phyloP scores from a whole-genome alignment of 345 rosid species.

The Murraya paniculata region DNA sequence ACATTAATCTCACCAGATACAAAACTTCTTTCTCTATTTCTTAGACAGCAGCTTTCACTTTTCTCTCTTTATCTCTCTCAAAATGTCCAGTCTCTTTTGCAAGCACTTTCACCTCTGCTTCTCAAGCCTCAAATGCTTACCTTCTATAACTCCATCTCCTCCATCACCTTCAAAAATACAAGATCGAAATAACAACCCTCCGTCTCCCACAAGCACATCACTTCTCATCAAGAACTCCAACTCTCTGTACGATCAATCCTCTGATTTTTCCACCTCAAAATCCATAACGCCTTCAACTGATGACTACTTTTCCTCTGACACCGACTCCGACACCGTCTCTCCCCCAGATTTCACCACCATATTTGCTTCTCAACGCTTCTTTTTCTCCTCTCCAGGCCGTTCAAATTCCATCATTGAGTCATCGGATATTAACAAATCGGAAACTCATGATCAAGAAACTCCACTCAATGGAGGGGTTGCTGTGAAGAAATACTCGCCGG shows the following conservation, averaged over 20 bases:
- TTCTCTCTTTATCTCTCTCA: constrained; percentile 9
- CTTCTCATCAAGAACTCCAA: constrained; percentile 1
- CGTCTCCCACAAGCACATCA: background rate
- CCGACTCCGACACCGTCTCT: constrained; percentile 19
- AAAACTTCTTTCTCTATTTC: background rate
- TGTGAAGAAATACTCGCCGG: constrained; percentile 61
- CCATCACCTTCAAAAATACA: constrained; percentile 25
- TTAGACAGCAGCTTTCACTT: background rate
- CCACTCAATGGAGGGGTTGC: constrained; percentile 51
- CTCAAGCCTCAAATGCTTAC: constrained; percentile 44
- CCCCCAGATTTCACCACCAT: constrained; percentile 63
- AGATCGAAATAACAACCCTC: constrained; percentile 13
- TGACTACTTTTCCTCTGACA: constrained; percentile 26
- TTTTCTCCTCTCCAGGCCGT: constrained; percentile 85
- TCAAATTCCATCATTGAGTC: constrained; percentile 87
- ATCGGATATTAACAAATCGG: constrained; percentile 17
- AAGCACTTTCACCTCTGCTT: constrained; percentile 61
- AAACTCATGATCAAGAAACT: background rate
- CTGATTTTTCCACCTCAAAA: constrained; percentile 29
- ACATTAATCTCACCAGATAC: background rate
- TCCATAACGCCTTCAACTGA: constrained; percentile 32
- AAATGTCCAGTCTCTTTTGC: constrained; percentile 62
- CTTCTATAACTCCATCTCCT: constrained; percentile 20
- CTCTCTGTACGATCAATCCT: constrained; percentile 10
- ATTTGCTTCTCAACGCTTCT: constrained; percentile 87